Base-by-base conservation (phyloP, 1,139 yeast genomes). In the Yamadazyma aaseri region DNA sequence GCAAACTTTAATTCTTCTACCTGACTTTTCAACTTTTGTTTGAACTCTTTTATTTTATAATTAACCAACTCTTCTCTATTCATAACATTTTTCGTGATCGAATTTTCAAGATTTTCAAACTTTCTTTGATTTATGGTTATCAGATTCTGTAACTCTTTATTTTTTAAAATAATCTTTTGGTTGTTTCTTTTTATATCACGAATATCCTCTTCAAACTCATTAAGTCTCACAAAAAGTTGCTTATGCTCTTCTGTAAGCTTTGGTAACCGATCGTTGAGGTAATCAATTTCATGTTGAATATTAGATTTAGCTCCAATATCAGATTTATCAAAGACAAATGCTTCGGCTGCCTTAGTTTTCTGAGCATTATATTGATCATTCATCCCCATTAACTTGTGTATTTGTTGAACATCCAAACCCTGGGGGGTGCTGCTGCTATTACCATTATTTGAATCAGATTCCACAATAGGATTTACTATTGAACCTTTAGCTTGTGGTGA, bases 1-100 rank as follows among this genome's bases (percentile, higher is more conserved):
- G 63, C 60, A 39, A 55, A 60, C 31, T 56, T 57, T 22, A 62
- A 41, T 26, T 64, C 66, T 17, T 59, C 58, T 39, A 49, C 58
- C 31, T 64, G 60, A 17, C 50, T 47, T 10, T 49, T 45, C 12
- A 61, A 47, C 24, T 56, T 50, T 15, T 52, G 51, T n/a, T 47
- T 31, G 24, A 49, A 41, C 28, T 58, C 60, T 23, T 50, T 41
- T 7, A 63, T 41, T 28, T 54, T 50, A 8, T 53, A 42, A 22
- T 60, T 49, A 12, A 57, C 45, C 22, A 54, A 38, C 25, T 51
- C 53, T 36, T 63, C 70, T 34, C 50, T 51, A 34, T 51, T 53
- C 22, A 47, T 46, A 1, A 63, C 69, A 34, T 54, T 47, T 14
- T 52, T 50, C 40, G 62, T 53, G 11, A 62, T 50, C 4, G 50